A percentile compares a stretch with the other conserved stretches of the same genome.
phyloP scores from a whole-genome alignment of 2,329 filamentous ascomycete species.

The Aspergillus tanneri region DNA sequence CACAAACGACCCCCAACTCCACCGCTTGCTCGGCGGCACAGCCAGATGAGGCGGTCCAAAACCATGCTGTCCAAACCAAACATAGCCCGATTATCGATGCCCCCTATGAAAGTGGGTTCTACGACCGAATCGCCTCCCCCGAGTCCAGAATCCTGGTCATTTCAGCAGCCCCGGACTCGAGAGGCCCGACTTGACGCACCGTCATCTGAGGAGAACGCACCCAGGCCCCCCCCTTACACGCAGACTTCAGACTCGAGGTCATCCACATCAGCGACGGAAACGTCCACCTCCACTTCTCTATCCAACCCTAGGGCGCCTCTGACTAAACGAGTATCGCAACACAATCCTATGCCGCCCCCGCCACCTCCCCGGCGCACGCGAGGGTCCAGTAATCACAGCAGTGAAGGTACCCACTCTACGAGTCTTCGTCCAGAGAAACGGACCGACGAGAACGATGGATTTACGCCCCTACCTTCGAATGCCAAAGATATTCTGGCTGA shows the following conservation, averaged over 20 bases:
- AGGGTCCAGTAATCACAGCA: conserved; percentile 42
- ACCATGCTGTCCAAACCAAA: conserved; percentile 35
- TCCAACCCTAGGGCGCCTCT: conserved; percentile 25
- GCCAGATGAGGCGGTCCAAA: conserved; percentile 43
- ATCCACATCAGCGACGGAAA: conserved; percentile 9
- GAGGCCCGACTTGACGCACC: conserved; percentile 11
- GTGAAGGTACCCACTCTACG: conserved; percentile 24
- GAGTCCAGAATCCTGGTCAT: conserved; percentile 31
- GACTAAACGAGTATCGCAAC: conserved; percentile 30
- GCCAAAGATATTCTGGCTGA: conserved; percentile 68
- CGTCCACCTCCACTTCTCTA: not conserved
- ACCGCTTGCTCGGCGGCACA: conserved; percentile 50
- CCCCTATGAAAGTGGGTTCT: conserved; percentile 48
- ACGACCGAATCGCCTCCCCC: conserved; percentile 31
- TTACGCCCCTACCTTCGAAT: conserved; percentile 41
- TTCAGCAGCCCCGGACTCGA: conserved; percentile 19
- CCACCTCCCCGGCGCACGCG: conserved; percentile 50
- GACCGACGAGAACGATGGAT: conserved; percentile 23
- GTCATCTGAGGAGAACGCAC: conserved; percentile 15
- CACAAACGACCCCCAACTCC: conserved; percentile 49
- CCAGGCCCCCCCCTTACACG: conserved; percentile 4
- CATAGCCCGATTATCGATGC: conserved; percentile 33
- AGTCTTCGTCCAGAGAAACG: conserved; percentile 21
- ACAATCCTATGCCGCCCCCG: conserved; percentile 39
- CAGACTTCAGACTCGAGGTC: conserved; percentile 7